phyloP scores from a whole-genome alignment of 148 eudicot genomes.

The Silene latifolia region DNA sequence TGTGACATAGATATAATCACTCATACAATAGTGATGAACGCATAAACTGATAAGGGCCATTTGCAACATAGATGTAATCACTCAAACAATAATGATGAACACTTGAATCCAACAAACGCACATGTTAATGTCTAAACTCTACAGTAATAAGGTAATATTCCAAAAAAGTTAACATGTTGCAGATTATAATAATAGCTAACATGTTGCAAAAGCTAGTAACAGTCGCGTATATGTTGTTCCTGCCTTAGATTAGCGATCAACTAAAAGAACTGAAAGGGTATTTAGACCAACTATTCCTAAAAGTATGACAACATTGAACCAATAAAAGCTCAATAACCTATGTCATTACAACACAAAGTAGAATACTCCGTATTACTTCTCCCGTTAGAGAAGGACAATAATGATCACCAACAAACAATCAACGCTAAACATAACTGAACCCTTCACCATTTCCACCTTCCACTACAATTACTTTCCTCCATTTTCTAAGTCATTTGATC shows the following conservation, averaged over 20 bases:
- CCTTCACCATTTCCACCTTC: too few species aligned
- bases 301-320: background rate
- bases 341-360: background rate
- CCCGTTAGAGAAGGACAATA: background rate
- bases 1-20: background rate
- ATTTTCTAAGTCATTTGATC: too few species aligned
- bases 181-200: too few species aligned
- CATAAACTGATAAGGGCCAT: background rate
- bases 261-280: background rate
- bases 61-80: background rate
- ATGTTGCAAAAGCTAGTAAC: background rate
- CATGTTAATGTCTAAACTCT: too few species aligned
- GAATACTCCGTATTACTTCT: background rate
- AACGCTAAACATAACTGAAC: background rate
- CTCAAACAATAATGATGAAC: background rate
- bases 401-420: background rate
- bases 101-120: too few species aligned
- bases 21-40: background rate
- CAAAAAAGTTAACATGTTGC: background rate
- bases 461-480: too few species aligned
- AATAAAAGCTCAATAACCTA: background rate
- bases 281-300: background rate
- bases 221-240: background rate
- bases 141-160: too few species aligned
- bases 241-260: background rate